phyloP scores from a whole-genome alignment of 257 asterid genomes.

The Lycium barbarum region DNA sequence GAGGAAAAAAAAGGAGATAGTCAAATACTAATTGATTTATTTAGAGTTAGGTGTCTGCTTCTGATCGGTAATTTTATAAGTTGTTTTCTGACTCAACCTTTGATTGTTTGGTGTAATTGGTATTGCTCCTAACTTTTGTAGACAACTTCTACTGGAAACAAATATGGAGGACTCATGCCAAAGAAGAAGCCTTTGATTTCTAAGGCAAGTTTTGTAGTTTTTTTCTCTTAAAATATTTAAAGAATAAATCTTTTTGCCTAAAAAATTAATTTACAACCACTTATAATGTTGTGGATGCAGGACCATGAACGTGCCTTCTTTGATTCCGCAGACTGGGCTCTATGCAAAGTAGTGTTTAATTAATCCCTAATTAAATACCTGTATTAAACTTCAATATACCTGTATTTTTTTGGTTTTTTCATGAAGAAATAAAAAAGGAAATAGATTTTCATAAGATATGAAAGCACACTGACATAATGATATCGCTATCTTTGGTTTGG shows the following conservation, averaged over 20 bases:
- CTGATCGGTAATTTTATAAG: neutral
- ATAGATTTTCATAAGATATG: neutral
- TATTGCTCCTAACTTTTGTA: conserved; percentile 20
- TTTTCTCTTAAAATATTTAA: neutral
- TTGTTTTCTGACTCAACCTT: neutral
- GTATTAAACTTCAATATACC: neutral
- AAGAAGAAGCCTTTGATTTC: conserved; percentile 88
- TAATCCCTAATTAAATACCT: neutral
- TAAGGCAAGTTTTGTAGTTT: conserved; percentile 51
- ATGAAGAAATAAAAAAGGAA: neutral
- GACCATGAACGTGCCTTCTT: conserved; percentile 83
- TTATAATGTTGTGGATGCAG: conserved; percentile 41
- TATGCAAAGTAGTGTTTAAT: conserved; percentile 62
- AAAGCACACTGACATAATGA: neutral
- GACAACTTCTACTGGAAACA: conserved; percentile 54
- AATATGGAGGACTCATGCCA: conserved; percentile 75
- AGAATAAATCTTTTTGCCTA: neutral
- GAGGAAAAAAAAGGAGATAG: neutral
- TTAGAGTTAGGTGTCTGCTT: neutral
- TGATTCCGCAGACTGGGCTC: conserved; percentile 94
- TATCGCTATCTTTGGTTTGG: too few species aligned
- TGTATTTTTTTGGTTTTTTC: neutral
- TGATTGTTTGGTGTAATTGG: neutral
- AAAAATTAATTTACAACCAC: neutral
- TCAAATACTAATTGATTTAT: neutral